A percentile compares a stretch with the other conserved stretches of the same genome.
These are phyloP conservation scores for Aspergillus biplanus DNA, from an alignment of 495 filamentous ascomycete genomes.

Conservation along the genomic window DNA sequence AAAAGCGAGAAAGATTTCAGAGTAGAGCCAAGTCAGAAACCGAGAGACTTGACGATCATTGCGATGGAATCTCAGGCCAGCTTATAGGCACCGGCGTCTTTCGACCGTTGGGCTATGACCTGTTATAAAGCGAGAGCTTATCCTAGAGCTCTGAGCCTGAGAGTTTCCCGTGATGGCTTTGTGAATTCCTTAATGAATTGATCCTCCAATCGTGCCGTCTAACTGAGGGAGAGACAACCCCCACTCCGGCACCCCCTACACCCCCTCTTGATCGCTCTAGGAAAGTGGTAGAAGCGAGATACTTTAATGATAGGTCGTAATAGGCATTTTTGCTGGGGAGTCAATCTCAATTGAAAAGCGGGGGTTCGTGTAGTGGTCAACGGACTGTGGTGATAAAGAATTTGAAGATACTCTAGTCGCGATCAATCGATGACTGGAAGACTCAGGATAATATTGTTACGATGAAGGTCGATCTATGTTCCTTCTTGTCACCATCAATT, in stretches of 20 bases:
- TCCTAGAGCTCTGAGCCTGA: neutral
- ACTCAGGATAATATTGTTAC: no score
- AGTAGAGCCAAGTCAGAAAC: neutral
- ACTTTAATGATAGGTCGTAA: conserved; percentile 11
- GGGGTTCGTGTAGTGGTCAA: neutral
- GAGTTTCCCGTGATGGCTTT: conserved; percentile 10
- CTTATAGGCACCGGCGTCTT: neutral
- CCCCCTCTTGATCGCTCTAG: conserved; percentile 10
- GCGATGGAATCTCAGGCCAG: neutral
- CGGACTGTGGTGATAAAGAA: neutral
- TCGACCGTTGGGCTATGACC: neutral
- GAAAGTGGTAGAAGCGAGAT: conserved; percentile 14
- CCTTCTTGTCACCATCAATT: no score
- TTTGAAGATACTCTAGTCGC: neutral
- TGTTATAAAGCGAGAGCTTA: neutral
- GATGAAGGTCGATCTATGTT: no score
- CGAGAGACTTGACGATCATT: conserved; percentile 10
- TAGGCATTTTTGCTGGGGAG: conserved; percentile 22
- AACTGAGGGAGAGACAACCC: conserved; percentile 5
- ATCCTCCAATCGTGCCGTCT: conserved; percentile 32
- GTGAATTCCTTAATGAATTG: conserved; percentile 24
- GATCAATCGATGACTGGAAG: no score
- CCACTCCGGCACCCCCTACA: conserved; percentile 8
- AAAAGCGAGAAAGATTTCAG: neutral
- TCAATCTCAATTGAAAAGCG: neutral